Evolutionary conservation across 2,329 filamentous ascomycete species (phyloP).

Genomic region (Trichoderma atrobrunneum): DNA sequence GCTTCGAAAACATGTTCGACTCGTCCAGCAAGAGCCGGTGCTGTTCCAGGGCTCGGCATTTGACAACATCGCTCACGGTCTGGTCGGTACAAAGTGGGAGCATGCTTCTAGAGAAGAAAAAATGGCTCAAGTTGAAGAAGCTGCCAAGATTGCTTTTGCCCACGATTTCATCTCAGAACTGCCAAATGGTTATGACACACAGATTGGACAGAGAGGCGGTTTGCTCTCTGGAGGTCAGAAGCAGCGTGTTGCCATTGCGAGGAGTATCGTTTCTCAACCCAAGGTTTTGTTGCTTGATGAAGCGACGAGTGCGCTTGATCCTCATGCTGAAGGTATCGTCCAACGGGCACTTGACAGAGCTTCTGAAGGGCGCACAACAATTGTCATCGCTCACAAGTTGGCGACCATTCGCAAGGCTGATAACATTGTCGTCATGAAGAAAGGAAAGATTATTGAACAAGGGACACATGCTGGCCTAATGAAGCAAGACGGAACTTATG

Average conservation of each 20-base stretch:
- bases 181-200: conserved; percentile 49
- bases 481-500: conserved; percentile 46
- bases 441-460: conserved; percentile 57
- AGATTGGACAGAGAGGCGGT: conserved; percentile 61
- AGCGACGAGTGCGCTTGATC: conserved; percentile 56
- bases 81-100: conserved; percentile 42
- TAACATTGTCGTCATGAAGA: conserved; percentile 59
- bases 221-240: conserved; percentile 65
- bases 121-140: conserved; percentile 42
- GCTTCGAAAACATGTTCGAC: conserved; percentile 38
- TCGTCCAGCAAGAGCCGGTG: conserved; percentile 44
- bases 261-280: conserved; percentile 41
- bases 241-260: conserved; percentile 60
- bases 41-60: conserved; percentile 50
- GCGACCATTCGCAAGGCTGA: conserved; percentile 58
- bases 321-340: conserved; percentile 45
- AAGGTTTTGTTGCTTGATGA: conserved; percentile 63
- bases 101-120: conserved; percentile 41
- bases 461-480: conserved; percentile 55
- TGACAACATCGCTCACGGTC: conserved; percentile 52
- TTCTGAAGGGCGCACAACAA: conserved; percentile 56
- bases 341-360: conserved; percentile 53
- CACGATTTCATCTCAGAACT: conserved; percentile 49
- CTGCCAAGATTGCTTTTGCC: conserved; percentile 49
- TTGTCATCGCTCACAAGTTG: conserved; percentile 60